phyloP scores from a whole-genome alignment of 805 yeast genomes.

The Barnettozyma siamensis region DNA sequence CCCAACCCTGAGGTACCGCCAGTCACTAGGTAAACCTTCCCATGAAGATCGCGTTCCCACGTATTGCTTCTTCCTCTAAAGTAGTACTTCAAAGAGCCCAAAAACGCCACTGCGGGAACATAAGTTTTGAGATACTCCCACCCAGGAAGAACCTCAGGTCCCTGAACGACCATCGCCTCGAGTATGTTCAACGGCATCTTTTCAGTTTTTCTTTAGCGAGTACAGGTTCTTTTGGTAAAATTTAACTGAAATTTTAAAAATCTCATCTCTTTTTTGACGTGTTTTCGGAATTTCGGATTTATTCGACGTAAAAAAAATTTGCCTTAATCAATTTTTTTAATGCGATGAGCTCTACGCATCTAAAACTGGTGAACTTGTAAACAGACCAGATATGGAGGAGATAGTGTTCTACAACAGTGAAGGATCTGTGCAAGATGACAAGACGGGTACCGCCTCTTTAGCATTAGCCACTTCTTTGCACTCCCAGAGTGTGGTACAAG shows the following conservation, averaged over 20 bases:
- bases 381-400: conserved; percentile 38
- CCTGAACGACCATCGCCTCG: conserved; percentile 63
- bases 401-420: conserved; percentile 41
- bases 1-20: conserved; percentile 98
- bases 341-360: conserved; percentile 1
- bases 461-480: conserved; percentile 39
- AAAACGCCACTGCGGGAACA: conserved; percentile 47
- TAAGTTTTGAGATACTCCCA: conserved; percentile 53
- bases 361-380: too few relatives aligned
- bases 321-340: neutral
- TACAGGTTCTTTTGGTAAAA: too few relatives aligned
- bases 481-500: conserved; percentile 35
- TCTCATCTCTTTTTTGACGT: neutral
- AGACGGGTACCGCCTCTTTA: conserved; percentile 37
- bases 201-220: neutral
- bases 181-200: conserved; percentile 85
- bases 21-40: conserved; percentile 73
- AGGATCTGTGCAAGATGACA: conserved; percentile 37
- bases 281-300: too few relatives aligned
- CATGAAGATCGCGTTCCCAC: conserved; percentile 92
- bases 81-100: conserved; percentile 58
- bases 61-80: conserved; percentile 77
- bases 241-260: too few relatives aligned
- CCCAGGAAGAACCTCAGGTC: conserved; percentile 71
- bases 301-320: neutral